These are phyloP conservation scores for Centrapalus pauciflorus DNA, from an alignment of 129 eudicot species.

Conservation along the genomic window DNA sequence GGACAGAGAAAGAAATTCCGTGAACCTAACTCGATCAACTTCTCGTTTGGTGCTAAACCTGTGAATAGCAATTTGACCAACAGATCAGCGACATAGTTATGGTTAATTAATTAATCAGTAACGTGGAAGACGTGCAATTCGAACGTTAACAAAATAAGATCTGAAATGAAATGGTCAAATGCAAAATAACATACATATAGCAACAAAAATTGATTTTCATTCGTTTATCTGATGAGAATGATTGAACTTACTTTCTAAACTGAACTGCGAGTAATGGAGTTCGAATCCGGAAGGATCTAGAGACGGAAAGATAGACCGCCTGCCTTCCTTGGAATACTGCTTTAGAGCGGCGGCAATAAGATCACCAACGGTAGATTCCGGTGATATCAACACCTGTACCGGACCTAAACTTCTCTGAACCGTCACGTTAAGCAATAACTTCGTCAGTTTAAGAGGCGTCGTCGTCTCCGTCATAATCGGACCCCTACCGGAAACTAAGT, in stretches of 20 bases:
- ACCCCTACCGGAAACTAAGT: conserved; percentile 31
- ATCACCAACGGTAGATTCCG: conserved; percentile 65
- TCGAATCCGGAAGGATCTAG: conserved; percentile 38
- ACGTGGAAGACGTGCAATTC: not conserved
- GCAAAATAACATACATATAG: not conserved
- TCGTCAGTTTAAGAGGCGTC: conserved; percentile 47
- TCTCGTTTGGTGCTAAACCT: conserved; percentile 76
- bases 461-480: conserved; percentile 8
- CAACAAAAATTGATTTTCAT: not conserved
- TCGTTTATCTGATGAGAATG: not conserved
- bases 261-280: conserved; percentile 95
- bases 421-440: conserved; percentile 71
- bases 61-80: not conserved
- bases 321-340: conserved; percentile 65
- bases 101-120: not conserved
- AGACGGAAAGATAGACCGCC: conserved; percentile 46
- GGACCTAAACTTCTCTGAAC: conserved; percentile 75
- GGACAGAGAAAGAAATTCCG: conserved; percentile 86
- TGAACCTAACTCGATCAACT: conserved; percentile 67
- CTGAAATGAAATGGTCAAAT: not conserved
- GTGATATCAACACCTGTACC: conserved; percentile 63
- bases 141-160: not conserved
- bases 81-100: not conserved
- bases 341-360: conserved; percentile 52
- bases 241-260: conserved; percentile 70